phyloP scores from a whole-genome alignment of 805 yeast genomes.

The Teunomyces gatunensis region DNA sequence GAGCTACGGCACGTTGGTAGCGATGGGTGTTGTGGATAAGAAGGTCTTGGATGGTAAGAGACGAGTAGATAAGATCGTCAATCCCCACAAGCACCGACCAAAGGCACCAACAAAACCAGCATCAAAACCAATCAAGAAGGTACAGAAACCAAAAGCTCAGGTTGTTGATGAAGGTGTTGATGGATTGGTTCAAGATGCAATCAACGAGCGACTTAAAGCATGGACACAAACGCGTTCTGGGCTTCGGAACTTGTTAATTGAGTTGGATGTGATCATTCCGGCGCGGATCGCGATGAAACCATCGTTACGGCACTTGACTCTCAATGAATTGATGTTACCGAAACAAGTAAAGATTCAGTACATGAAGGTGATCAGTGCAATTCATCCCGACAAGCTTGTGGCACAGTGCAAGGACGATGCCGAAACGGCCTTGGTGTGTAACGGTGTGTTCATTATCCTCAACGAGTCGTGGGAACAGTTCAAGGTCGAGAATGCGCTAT shows the following conservation, averaged over 20 bases:
- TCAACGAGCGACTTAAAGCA: conserved; percentile 7
- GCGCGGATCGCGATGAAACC: conserved; percentile 32
- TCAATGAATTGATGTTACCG: conserved; percentile 79
- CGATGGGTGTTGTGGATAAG: conserved; percentile 60
- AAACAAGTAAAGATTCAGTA: conserved; percentile 85
- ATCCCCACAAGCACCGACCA: conserved; percentile 45
- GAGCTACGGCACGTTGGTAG: conserved; percentile 60
- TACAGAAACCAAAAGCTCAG: too few relatives aligned
- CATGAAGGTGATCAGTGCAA: conserved; percentile 74
- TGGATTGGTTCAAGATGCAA: conserved; percentile 9
- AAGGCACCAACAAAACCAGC: not conserved
- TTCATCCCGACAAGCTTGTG: conserved; percentile 80
- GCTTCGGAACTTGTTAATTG: conserved; percentile 69
- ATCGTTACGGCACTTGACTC: conserved; percentile 23
- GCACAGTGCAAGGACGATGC: conserved; percentile 38
- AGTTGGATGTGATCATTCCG: conserved; percentile 64
- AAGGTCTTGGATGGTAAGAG: conserved; percentile 76
- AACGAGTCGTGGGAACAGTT: conserved; percentile 68
- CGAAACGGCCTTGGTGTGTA: conserved; percentile 81
- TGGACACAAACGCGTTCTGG: conserved; percentile 35
- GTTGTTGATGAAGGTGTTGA: conserved; percentile 52
- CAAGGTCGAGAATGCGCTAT: conserved; percentile 16
- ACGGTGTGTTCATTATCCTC: conserved; percentile 76
- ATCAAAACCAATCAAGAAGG: not conserved
- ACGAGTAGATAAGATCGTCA: conserved; percentile 65